Percentiles rank a stretch among this genome's conserved stretches.
phyloP scores from a whole-genome alignment of 1,284 basidiomycete genomes.

The Ceratobasidium sp. region DNA sequence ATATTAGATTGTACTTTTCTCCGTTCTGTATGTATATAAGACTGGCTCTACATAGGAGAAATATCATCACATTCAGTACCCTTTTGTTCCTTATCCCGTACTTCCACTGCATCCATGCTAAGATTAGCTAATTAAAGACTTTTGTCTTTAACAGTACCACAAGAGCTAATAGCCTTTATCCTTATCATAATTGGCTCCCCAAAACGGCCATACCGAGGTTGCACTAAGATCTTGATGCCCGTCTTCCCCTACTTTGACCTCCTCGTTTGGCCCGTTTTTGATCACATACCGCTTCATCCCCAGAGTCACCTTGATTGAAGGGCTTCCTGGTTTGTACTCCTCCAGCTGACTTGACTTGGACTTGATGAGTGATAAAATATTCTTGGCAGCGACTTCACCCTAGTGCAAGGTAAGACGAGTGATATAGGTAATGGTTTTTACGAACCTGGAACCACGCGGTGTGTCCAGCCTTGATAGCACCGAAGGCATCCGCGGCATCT shows the following conservation, averaged over 20 bases:
- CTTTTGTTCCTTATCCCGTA: too few species aligned
- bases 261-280: neutral
- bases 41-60: too few species aligned
- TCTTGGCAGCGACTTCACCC: conserved; percentile 46
- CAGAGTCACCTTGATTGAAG: conserved; percentile 74
- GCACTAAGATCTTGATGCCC: conserved; percentile 18
- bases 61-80: too few species aligned
- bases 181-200: conserved; percentile 13
- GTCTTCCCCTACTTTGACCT: conserved; percentile 5
- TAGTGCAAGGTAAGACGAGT: conserved; percentile 44
- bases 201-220: conserved; percentile 5
- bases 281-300: conserved; percentile 53
- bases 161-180: conserved; percentile 13
- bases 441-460: conserved; percentile 67
- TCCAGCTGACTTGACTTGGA: conserved; percentile 52
- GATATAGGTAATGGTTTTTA: neutral
- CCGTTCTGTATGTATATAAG: too few species aligned
- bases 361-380: conserved; percentile 51
- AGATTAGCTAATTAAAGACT: too few species aligned
- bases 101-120: too few species aligned
- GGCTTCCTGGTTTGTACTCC: conserved; percentile 62
- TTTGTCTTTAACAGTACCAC: too few species aligned
- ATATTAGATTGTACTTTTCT: too few species aligned
- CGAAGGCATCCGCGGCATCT: conserved; percentile 52
- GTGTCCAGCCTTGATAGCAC: conserved; percentile 66